Base-by-base conservation (phyloP, 768 basidiomycete genomes). In the Naematelia aurantialba region DNA sequence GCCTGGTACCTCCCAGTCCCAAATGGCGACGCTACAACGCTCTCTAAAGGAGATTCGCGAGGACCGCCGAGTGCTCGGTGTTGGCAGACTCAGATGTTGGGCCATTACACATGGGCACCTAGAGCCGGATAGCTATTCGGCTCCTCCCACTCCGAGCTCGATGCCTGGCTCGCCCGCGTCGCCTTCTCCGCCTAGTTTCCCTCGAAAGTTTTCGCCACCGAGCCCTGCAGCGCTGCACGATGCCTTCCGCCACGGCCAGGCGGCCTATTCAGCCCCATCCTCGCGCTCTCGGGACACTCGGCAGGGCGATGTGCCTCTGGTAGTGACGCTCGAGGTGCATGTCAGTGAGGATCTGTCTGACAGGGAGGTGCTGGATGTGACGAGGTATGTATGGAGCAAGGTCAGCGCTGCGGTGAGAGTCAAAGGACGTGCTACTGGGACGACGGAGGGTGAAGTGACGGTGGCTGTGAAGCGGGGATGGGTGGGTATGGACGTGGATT, bases 11-110 rank as follows among this genome's bases (percentile, higher is more conserved):
- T 66, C 68, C 13, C 58, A 70, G 3, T 85, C 83, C 0, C 83
- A 86, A 59, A 91, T 93, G 87, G 87, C 89, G 67, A 81, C 84
- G 3, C 88, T 98, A 67, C 80, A 89, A 61, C 82, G 87, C 17
- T 86, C 83, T 4, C 85, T 94, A 81, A 84, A 87, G 42, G 91
- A 94, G 80, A 88, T 90, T 31, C 60, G 63, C 24, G 62, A 61
- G 8, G 72, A 74, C 56, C 66, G 60, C 17, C 5, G 72, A 17
- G 61, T 74, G 0, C 52, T 67, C 0, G 62, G 67, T 30, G 81
- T 79, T 19, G 50, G 62, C 26, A 61, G 55, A 11, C 58, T 55
- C 31, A 54, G 66, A 49, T 64, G 63, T 22, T 67, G 70, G 62
- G 56, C 46, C 14, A 58, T 66, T 46, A 53, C 44, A 12, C 48